Evolutionary conservation across 176 grass and related monocot species (phyloP).

Genomic region (Raddia guianensis): DNA sequence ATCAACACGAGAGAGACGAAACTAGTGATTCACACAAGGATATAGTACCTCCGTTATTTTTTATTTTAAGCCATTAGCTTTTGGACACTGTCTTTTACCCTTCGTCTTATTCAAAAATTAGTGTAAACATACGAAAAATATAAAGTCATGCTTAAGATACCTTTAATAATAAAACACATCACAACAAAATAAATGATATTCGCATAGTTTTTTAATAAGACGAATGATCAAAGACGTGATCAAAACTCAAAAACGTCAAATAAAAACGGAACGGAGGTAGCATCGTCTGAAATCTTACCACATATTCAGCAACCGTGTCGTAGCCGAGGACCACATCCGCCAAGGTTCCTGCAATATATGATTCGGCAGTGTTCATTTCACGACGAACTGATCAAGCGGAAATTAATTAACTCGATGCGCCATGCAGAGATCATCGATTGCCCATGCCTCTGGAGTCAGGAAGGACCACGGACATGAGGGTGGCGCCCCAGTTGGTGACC

Average conservation of each 20-base stretch:
- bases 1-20: not conserved
- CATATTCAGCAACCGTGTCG: conserved; percentile 71
- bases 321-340: conserved; percentile 81
- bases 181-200: no score
- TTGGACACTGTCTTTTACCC: no score
- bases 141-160: no score
- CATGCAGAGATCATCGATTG: not conserved
- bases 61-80: no score
- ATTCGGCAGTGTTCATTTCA: not conserved
- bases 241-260: not conserved
- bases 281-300: conserved; percentile 47
- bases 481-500: conserved; percentile 85
- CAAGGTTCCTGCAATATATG: conserved; percentile 52
- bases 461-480: conserved; percentile 66
- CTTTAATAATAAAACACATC: no score
- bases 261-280: not conserved
- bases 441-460: conserved; percentile 68
- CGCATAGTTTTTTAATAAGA: no score
- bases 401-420: not conserved
- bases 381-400: not conserved
- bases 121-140: no score
- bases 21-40: no score
- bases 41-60: no score
- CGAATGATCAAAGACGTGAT: no score
- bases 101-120: no score